These are phyloP conservation scores for Tuber aestivum DNA, from an alignment of 495 filamentous ascomycete genomes.

Conservation along the genomic window DNA sequence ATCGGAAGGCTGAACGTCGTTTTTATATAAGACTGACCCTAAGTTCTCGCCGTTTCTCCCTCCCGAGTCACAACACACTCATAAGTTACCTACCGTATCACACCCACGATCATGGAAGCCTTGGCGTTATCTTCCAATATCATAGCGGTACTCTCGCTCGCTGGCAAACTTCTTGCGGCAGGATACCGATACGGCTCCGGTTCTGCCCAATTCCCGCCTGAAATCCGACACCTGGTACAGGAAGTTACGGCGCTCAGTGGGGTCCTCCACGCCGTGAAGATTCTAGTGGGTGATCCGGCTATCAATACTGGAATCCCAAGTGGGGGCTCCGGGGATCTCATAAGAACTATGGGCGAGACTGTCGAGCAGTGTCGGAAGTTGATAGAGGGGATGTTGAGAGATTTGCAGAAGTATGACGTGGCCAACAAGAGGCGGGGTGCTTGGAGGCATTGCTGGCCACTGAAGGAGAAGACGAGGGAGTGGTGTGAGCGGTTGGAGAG, in stretches of 20 bases:
- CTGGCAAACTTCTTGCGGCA: constrained; percentile 2
- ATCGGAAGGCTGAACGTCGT: not conserved
- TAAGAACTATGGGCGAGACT: not conserved
- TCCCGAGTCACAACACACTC: not conserved
- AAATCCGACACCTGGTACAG: constrained; percentile 4
- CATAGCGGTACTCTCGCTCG: constrained; percentile 5
- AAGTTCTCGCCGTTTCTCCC: not conserved
- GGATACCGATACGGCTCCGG: constrained; percentile 16
- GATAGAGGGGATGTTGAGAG: not conserved
- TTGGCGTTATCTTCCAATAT: constrained; percentile 11
- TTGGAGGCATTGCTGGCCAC: constrained; percentile 10
- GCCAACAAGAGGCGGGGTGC: not conserved
- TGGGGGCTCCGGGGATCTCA: not conserved
- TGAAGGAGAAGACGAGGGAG: constrained; percentile 9
- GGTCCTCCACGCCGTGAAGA: constrained; percentile 3
- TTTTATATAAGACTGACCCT: not conserved
- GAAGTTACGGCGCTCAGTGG: constrained; percentile 14
- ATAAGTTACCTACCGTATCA: not conserved
- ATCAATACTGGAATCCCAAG: not conserved
- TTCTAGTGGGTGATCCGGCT: not conserved
- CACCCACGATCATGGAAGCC: constrained; percentile 10
- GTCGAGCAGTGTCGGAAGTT: constrained; percentile 6
- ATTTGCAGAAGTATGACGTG: constrained; percentile 5
- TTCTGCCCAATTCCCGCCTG: constrained; percentile 7
- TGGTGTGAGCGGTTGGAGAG: constrained; percentile 12